Percentiles rank a stretch among this genome's conserved stretches.
phyloP scores from a whole-genome alignment of 2,329 filamentous ascomycete species.

The Talaromyces sp. region DNA sequence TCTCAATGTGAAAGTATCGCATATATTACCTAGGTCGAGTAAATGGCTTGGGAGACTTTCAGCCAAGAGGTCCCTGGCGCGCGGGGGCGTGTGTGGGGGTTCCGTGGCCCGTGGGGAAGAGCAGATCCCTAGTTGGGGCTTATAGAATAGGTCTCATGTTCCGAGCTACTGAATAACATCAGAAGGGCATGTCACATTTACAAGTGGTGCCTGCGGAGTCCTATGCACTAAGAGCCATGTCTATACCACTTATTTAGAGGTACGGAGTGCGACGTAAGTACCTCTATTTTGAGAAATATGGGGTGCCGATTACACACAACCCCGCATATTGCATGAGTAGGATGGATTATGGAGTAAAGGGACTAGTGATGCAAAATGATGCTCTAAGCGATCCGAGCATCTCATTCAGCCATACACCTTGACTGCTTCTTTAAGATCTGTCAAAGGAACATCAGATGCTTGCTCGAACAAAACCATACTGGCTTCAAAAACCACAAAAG shows the following conservation, averaged over 20 bases:
- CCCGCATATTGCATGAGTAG: neutral
- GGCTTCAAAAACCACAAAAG: neutral
- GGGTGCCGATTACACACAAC: neutral
- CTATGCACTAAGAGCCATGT: neutral
- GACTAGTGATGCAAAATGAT: neutral
- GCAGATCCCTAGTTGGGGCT: neutral
- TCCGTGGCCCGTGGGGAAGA: neutral
- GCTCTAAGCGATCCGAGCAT: neutral
- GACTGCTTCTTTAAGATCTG: neutral
- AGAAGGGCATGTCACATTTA: neutral
- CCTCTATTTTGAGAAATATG: neutral
- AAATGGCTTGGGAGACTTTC: neutral
- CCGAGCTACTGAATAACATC: neutral
- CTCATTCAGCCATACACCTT: too few species aligned
- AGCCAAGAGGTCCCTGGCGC: neutral
- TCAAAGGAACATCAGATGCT: neutral
- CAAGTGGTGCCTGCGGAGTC: neutral
- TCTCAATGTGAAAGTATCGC: neutral
- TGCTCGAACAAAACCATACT: neutral
- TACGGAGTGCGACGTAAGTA: neutral
- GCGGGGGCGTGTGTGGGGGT: neutral
- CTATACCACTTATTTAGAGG: neutral
- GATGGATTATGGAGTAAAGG: neutral
- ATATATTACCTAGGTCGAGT: neutral
- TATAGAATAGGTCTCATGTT: neutral